Base-by-base conservation (phyloP, 306 rosid species). In the Pueraria montana region DNA sequence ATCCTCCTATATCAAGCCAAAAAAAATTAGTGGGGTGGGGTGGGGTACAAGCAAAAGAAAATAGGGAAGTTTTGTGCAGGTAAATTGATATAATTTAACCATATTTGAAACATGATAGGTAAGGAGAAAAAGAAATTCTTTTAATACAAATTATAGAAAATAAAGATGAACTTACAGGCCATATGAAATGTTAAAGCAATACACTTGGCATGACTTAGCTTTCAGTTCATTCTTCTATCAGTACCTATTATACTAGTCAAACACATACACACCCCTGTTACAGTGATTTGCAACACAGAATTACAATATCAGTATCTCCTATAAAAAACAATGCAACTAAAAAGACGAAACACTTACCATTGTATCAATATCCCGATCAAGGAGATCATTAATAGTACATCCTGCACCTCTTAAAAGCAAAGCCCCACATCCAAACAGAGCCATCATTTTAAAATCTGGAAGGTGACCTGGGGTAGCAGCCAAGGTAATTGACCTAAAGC, bases 381-480 rank as follows among this genome's bases (percentile, higher is more conserved):
- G 88, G 52, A 96, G 96, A 76, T 95, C 99, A 73, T 95, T 95
- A 67, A 93, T 5, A 46, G 98, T 95, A 87, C 96, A 95, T 14
- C 97, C 97, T 9, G 96, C 97, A 9, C 97, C 98, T 87, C 99
- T 88, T 38, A 93, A 84, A 82, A 95, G 96, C 85, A 95, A 82
- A 56, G 97, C 94, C 53, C 98, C 98, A 73, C 90, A 89, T 66
- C 94, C 99, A 87, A 95, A 93, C 63, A 93, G 78, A 16, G 80
- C 53, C 87, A 95, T 12, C 90, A 93, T 86, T 88, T 92, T 92
- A 76, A 95, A 74, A 86, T 93, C 96, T 48, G 97, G 99, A 78
- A 95, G 88, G 16, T 93, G 64, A 18, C 98, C 97, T 1, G 96
- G 96, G 56, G 86, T 72, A 71, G 98, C 91, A 16, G 97, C 98